Conservation (phyloP, 2,329 filamentous ascomycete genomes). For the Dryadomyces quercivorus region DNA sequence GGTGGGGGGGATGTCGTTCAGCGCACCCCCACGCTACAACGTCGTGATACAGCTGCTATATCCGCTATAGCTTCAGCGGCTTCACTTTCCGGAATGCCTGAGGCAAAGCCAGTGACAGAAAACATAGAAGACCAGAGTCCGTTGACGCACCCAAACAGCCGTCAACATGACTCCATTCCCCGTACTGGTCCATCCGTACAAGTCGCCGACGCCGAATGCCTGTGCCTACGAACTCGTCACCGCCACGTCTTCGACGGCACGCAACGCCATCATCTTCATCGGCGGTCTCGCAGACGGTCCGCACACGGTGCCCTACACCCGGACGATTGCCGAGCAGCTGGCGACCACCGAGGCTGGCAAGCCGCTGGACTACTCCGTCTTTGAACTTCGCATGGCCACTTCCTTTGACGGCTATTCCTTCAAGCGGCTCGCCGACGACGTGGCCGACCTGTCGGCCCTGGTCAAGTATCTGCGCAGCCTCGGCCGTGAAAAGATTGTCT, state of each 20-base stretch:
- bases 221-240: slow-evolving; percentile 16
- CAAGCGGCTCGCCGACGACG: slow-evolving; percentile 37
- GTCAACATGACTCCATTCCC: slow-evolving; percentile 9
- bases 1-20: neutral
- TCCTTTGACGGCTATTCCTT: slow-evolving; percentile 41
- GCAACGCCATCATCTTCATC: slow-evolving; percentile 55
- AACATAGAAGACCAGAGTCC: too few species aligned
- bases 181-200: slow-evolving; percentile 17
- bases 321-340: slow-evolving; percentile 31
- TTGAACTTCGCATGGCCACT: slow-evolving; percentile 43
- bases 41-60: too few species aligned
- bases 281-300: slow-evolving; percentile 60
- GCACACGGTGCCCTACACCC: slow-evolving; percentile 48
- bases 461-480: slow-evolving; percentile 40
- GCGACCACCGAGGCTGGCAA: slow-evolving; percentile 19
- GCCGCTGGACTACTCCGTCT: slow-evolving; percentile 36
- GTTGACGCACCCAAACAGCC: too few species aligned
- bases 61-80: too few species aligned
- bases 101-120: neutral
- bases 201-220: slow-evolving; percentile 12
- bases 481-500: slow-evolving; percentile 36
- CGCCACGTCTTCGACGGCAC: slow-evolving; percentile 5
- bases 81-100: too few species aligned
- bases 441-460: slow-evolving; percentile 38
- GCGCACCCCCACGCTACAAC: too few species aligned